These are phyloP conservation scores for Rhododendron vialii DNA, from an alignment of 148 eudicot species.

Conservation along the genomic window DNA sequence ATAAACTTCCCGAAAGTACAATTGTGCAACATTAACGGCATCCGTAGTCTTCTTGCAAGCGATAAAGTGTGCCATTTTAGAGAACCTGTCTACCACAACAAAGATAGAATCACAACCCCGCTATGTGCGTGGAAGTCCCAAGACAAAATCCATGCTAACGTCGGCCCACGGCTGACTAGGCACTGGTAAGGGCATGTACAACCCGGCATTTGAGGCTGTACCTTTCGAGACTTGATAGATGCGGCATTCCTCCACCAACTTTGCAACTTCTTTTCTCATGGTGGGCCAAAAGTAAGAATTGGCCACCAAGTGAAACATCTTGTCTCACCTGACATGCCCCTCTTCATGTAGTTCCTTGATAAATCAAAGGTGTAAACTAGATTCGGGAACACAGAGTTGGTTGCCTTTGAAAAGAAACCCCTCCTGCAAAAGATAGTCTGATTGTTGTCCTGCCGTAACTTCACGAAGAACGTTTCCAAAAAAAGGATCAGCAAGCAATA, in stretches of 20 bases:
- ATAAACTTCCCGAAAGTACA: not conserved
- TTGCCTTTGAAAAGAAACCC: not conserved
- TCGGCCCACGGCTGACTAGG: not conserved
- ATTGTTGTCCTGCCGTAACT: too few relatives aligned
- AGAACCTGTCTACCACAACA: not conserved
- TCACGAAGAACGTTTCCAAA: too few relatives aligned
- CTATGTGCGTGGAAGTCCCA: not conserved
- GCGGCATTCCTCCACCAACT: not conserved
- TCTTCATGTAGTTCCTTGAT: not conserved
- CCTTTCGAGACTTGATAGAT: not conserved
- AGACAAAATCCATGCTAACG: not conserved
- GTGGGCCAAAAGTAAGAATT: too few relatives aligned
- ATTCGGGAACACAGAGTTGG: not conserved
- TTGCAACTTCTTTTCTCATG: too few relatives aligned
- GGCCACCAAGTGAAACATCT: too few relatives aligned
- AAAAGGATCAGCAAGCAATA: too few relatives aligned
- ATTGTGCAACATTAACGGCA: not conserved
- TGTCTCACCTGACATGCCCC: too few relatives aligned
- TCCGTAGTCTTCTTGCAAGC: not conserved
- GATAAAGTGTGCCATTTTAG: not conserved
- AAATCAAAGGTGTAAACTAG: not conserved
- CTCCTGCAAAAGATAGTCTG: not conserved
- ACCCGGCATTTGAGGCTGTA: not conserved
- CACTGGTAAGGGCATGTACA: not conserved
- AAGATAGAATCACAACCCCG: not conserved